A percentile compares a stretch with the other conserved stretches of the same genome.
These are phyloP conservation scores for Musa schizocarpa DNA, from an alignment of 176 grass and related monocot species.

Conservation along the genomic window DNA sequence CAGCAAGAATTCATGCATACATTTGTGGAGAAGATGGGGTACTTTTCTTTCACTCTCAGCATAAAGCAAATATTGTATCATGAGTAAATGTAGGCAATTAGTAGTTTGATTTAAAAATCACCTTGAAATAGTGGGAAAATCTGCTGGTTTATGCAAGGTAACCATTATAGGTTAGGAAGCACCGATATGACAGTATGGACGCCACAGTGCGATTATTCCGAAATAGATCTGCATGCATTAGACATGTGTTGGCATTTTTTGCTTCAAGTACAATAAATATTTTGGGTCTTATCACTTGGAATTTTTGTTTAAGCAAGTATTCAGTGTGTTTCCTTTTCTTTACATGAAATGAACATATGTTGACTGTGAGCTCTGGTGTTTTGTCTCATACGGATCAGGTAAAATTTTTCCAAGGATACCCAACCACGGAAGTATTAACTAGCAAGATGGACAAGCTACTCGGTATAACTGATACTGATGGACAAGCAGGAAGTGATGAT, in stretches of 20 bases:
- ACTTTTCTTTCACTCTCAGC: not conserved
- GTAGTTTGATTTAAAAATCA: not conserved
- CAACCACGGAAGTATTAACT: constrained; percentile 19
- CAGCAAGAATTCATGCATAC: constrained; percentile 62
- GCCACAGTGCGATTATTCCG: too few species aligned
- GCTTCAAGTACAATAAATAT: too few species aligned
- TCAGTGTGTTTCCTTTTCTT: not conserved
- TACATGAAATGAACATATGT: not conserved
- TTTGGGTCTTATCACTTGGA: too few species aligned
- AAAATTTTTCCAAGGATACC: constrained; percentile 57
- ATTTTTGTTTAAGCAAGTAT: too few species aligned
- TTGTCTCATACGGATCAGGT: constrained; percentile 31
- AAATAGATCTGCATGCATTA: too few species aligned
- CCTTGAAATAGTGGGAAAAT: too few species aligned
- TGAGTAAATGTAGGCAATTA: not conserved
- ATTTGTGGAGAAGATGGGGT: constrained; percentile 51
- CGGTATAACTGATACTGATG: constrained; percentile 24
- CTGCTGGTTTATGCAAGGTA: too few species aligned
- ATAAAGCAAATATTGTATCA: constrained; percentile 17
- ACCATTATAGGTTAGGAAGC: too few species aligned
- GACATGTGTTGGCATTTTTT: too few species aligned
- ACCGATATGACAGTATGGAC: too few species aligned
- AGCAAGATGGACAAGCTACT: constrained; percentile 64
- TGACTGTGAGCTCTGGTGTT: constrained; percentile 12
- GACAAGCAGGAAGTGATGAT: constrained; percentile 16